These are phyloP conservation scores for Mucor indicus DNA, from an alignment of 371 early-diverging fungal species.

Conservation along the genomic window DNA sequence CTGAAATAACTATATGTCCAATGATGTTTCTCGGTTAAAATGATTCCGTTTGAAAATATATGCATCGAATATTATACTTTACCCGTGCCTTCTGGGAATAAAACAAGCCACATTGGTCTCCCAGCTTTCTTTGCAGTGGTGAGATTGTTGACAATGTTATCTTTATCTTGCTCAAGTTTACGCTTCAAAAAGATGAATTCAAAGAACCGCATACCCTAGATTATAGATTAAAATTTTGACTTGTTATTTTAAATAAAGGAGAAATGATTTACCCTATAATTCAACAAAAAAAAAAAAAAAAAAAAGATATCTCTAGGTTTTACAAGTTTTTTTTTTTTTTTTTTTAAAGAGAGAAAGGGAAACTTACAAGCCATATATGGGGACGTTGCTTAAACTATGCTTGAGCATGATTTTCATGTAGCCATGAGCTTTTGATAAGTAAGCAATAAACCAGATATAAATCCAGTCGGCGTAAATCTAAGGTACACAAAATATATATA, in stretches of 20 bases:
- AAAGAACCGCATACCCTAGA: constrained; percentile 84
- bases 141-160: constrained; percentile 46
- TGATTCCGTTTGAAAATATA: not conserved
- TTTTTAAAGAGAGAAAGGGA: constrained; percentile 3
- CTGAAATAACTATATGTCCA: constrained; percentile 44
- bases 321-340: not conserved
- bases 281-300: not conserved
- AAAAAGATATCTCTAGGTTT: not conserved
- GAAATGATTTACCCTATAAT: constrained; percentile 18
- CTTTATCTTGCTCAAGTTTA: constrained; percentile 72
- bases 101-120: constrained; percentile 78
- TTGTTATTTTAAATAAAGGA: not conserved
- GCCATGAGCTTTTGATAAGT: constrained; percentile 68
- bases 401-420: constrained; percentile 84
- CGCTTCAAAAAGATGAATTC: constrained; percentile 86
- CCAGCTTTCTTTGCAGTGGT: constrained; percentile 26
- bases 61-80: not conserved
- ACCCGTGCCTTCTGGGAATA: constrained; percentile 92
- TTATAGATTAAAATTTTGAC: not conserved
- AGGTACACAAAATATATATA: not conserved
- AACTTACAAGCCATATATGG: constrained; percentile 79
- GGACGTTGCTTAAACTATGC: constrained; percentile 69
- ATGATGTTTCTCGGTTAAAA: not conserved
- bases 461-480: constrained; percentile 89
- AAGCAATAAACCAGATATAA: constrained; percentile 78